Base-by-base conservation (phyloP, 2,329 filamentous ascomycete species). In the Penicillium hordei region DNA sequence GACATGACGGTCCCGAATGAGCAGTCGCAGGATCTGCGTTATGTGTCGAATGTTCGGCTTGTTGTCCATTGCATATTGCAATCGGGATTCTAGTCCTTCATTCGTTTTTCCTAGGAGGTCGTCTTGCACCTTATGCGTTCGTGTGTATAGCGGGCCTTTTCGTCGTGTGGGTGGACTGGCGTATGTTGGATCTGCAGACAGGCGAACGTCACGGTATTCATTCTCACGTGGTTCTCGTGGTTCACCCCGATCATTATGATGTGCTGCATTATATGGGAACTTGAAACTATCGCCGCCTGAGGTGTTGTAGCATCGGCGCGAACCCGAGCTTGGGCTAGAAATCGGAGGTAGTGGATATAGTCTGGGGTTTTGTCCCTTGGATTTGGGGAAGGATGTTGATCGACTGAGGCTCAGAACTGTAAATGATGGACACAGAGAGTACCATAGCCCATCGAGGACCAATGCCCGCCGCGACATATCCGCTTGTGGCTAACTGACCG, bases 401-500 rank as follows among this genome's bases (percentile, higher is more conserved):
- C 60, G 62, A 48, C 45, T 57, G n/a, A 72, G 49, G 15, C 58
- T 51, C 15, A 61, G 55, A 3, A 57, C 55, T 15, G 57, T 64
- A 36, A 75, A 74, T 15, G 72, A 74, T 44, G 75, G 75, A 65
- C 75, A 75, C 34, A 78, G 65, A 58, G 71, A 76, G 58, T 72
- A 72, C 75, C 75, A 78, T 48, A 78, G 65, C 36, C 72, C 75
- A 64, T 77, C 75, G 33, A 75, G 60, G 45, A 72, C 61, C 29
- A 74, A 58, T 40, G 62, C 60, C 60, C 55, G 66, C 53, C 61
- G 67, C 54, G 72, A 67, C 76, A 78, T 78, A 43, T 63, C 64
- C 65, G 49, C 15, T 40, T 34, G 27, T 53, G 60, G 56, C 23
- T 59, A 59, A 54, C 57, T 60, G 60, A 46, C 36, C 25, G 25